phyloP scores from a whole-genome alignment of 2,329 filamentous ascomycete genomes.

The Rutstroemia sp. region DNA sequence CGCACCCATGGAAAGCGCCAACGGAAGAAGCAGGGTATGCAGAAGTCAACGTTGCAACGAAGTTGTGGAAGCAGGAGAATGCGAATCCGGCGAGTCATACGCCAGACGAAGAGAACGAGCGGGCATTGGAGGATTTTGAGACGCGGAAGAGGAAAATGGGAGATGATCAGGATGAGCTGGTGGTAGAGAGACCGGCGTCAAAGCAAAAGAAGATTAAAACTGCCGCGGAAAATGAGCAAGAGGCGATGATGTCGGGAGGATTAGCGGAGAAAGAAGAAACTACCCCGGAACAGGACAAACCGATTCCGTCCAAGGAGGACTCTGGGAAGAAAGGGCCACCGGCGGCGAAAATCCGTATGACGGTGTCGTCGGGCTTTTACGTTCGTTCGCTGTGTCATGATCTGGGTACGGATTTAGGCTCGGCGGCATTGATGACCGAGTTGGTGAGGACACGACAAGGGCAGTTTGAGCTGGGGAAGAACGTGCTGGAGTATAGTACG shows the following conservation, averaged over 20 bases:
- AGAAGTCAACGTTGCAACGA: slow-evolving; percentile 70
- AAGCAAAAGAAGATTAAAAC: slow-evolving; percentile 18
- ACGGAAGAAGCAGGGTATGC: slow-evolving; percentile 66
- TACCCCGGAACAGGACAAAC: neutral
- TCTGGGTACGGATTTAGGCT: slow-evolving; percentile 73
- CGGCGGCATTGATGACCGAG: slow-evolving; percentile 78
- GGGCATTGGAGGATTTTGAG: slow-evolving; percentile 32
- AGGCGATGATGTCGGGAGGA: slow-evolving; percentile 29
- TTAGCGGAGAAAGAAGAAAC: slow-evolving; percentile 15
- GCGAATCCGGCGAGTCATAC: slow-evolving; percentile 18
- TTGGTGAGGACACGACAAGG: slow-evolving; percentile 76
- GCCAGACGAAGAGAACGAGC: slow-evolving; percentile 23
- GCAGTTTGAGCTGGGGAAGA: slow-evolving; percentile 66
- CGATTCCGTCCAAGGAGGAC: slow-evolving; percentile 4
- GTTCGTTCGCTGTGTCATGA: slow-evolving; percentile 92
- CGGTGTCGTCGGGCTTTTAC: slow-evolving; percentile 93
- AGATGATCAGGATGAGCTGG: slow-evolving; percentile 27
- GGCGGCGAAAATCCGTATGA: slow-evolving; percentile 79
- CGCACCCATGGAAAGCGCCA: slow-evolving; percentile 74
- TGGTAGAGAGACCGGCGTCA: slow-evolving; percentile 21
- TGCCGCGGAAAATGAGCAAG: slow-evolving; percentile 1
- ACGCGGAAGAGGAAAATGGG: slow-evolving; percentile 27
- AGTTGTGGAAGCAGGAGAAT: slow-evolving; percentile 57
- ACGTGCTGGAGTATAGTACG: slow-evolving; percentile 73
- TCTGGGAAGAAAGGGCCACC: slow-evolving; percentile 49